A percentile compares a stretch with the other conserved stretches of the same genome.
These are phyloP conservation scores for Draba incana DNA, from an alignment of 345 rosid species.

Conservation along the genomic window DNA sequence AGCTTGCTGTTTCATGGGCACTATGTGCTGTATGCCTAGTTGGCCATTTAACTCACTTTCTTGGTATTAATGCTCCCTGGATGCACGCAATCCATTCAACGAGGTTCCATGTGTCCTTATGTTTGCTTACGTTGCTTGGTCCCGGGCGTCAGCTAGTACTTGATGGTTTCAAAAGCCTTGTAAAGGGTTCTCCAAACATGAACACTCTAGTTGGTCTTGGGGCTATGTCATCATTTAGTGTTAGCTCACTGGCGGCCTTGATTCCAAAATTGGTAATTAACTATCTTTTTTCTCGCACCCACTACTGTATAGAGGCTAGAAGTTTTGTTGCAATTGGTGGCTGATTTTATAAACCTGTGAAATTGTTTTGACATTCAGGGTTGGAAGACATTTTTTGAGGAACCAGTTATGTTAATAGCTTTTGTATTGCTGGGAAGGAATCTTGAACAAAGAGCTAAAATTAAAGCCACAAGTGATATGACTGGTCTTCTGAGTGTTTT, in stretches of 20 bases:
- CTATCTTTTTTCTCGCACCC: not conserved
- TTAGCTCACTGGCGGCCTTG: slow-evolving; percentile 83
- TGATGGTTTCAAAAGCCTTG: slow-evolving; percentile 81
- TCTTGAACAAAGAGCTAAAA: slow-evolving; percentile 98
- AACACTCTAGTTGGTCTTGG: slow-evolving; percentile 97
- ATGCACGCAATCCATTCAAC: slow-evolving; percentile 82
- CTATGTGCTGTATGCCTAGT: slow-evolving; percentile 94
- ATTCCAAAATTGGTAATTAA: slow-evolving; percentile 75
- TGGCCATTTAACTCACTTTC: slow-evolving; percentile 85
- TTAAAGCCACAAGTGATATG: slow-evolving; percentile 98
- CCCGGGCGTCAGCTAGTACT: slow-evolving; percentile 89
- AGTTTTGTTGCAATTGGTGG: slow-evolving; percentile 21
- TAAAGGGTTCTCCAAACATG: slow-evolving; percentile 91
- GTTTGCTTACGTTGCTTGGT: slow-evolving; percentile 86
- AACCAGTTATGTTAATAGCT: slow-evolving; percentile 92
- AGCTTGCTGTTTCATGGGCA: slow-evolving; percentile 97
- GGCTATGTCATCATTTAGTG: slow-evolving; percentile 89
- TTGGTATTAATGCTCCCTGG: slow-evolving; percentile 76
- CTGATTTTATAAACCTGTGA: slow-evolving; percentile 27
- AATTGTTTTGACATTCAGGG: slow-evolving; percentile 60
- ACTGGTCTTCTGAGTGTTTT: slow-evolving; percentile 84
- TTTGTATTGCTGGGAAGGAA: slow-evolving; percentile 94
- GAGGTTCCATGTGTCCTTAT: slow-evolving; percentile 84
- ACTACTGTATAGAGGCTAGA: not conserved
- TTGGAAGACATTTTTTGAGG: slow-evolving; percentile 97